phyloP scores from a whole-genome alignment of 2,329 filamentous ascomycete genomes.

The Ciborinia camelliae region DNA sequence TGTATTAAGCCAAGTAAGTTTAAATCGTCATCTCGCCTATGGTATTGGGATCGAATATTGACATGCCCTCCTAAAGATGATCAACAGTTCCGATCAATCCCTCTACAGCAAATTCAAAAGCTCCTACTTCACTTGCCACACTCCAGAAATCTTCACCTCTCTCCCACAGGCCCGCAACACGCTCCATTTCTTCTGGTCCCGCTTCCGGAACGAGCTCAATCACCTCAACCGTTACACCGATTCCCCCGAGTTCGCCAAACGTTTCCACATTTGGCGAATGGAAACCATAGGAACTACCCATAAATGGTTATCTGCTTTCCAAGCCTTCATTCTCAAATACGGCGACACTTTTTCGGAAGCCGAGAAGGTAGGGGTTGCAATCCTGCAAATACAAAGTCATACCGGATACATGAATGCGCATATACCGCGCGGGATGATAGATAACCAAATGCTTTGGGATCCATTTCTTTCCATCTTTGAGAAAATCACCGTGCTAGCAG shows the following conservation, averaged over 20 bases:
- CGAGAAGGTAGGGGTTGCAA: conserved; percentile 53
- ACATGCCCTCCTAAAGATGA: conserved; percentile 7
- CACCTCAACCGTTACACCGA: conserved; percentile 37
- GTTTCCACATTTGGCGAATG: conserved; percentile 33
- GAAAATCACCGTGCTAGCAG: conserved; percentile 52
- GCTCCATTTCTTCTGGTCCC: conserved; percentile 51
- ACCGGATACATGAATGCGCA: conserved; percentile 35
- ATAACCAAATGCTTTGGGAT: conserved; percentile 51
- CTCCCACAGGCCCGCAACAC: conserved; percentile 52
- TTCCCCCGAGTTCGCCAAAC: conserved; percentile 44
- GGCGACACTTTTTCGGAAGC: conserved; percentile 44
- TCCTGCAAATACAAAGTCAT: conserved; percentile 57
- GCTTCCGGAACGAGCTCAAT: conserved; percentile 29
- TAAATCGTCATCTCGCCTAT: background rate
- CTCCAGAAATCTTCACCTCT: conserved; percentile 41
- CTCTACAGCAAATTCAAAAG: conserved; percentile 8
- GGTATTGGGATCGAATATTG: background rate
- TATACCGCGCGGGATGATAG: background rate
- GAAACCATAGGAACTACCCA: conserved; percentile 47
- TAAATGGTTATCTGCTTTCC: conserved; percentile 54
- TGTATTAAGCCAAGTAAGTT: conserved; percentile 24
- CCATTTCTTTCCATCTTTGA: conserved; percentile 50
- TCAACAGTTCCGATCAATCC: background rate
- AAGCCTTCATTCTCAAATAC: conserved; percentile 50
- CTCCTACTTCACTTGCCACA: background rate